Base-by-base conservation (phyloP, 2,329 filamentous ascomycete species). In the Paecilomyces formosus region DNA sequence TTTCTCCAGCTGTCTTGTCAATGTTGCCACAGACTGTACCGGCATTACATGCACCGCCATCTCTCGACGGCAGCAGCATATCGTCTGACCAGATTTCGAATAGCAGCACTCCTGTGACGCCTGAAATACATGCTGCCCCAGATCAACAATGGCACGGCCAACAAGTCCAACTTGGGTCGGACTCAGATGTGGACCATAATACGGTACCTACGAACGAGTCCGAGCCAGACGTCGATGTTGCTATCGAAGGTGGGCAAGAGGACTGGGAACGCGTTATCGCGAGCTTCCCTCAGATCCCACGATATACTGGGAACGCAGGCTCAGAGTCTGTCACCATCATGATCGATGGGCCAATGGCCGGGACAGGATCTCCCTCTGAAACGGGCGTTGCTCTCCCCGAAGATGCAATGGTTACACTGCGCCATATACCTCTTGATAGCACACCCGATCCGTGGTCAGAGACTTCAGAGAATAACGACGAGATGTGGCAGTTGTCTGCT, bases 41-140 rank as follows among this genome's bases (percentile, higher is more conserved):
- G 1, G 87, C 85, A 35, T 83, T 86, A 30, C 92, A 90, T 57
- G 88, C 90, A 5, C 88, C 92, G 3, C 93, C 93, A 3, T 97
- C 93, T 3, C 80, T 96, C 3, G 92, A 96, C 75, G 92, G 92
- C 22, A 96, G 91, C 22, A 96, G 91, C 74, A 77, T 94, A 67
- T 88, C 86, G 8, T 96, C 92, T 1, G 92, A 97, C 69, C 92
- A 96, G 71, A 83, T 95, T 73, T 90, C 91, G 1, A 83, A 82
- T 56, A 82, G 92, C 72, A 96, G 91, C 68, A 90, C 90, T 54
- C 92, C 93, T 4, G 85, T 89, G 11, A 97, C 92, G 0, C 92
- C 92, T 13, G 82, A 93, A 60, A 81, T 90, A 63, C 84, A 76
- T 30, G 77, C 78, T 9, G 78, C 81, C 35, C 76, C 80, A 18